Conservation (phyloP, 495 filamentous ascomycete genomes). For the Penicillium goetzii region DNA sequence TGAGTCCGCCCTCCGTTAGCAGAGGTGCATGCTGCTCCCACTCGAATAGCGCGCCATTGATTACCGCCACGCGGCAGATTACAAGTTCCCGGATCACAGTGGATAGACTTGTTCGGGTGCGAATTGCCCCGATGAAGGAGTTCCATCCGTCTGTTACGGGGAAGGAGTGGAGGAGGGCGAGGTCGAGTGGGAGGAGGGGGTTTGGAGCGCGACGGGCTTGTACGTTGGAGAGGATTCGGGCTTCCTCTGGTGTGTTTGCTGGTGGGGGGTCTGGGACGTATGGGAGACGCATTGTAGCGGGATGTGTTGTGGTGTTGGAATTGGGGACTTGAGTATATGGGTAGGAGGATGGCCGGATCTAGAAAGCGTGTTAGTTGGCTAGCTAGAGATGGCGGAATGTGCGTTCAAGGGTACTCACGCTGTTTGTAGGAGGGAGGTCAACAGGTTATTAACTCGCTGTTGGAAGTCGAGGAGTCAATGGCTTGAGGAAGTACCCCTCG, state of each 20-base stretch:
- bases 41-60: conserved; percentile 77
- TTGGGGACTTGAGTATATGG: neutral
- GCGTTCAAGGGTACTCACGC: neutral
- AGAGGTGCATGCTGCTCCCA: conserved; percentile 78
- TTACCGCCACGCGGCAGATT: conserved; percentile 73
- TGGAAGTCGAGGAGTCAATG: neutral
- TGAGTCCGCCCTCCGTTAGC: conserved; percentile 52
- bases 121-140: conserved; percentile 73
- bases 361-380: neutral
- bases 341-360: neutral
- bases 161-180: conserved; percentile 72
- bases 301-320: neutral
- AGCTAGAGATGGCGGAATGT: neutral
- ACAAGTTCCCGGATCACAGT: conserved; percentile 68
- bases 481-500: neutral
- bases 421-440: neutral
- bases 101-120: conserved; percentile 63
- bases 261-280: conserved; percentile 65
- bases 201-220: conserved; percentile 64
- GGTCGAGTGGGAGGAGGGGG: conserved; percentile 70
- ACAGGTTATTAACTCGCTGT: neutral
- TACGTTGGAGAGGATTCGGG: conserved; percentile 63
- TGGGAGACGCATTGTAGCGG: conserved; percentile 67
- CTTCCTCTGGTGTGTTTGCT: conserved; percentile 46
- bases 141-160: conserved; percentile 81